A percentile compares a stretch with the other conserved stretches of the same genome.
Evolutionary conservation across 2,329 filamentous ascomycete species (phyloP).

Genomic region (Colletotrichum melonis): DNA sequence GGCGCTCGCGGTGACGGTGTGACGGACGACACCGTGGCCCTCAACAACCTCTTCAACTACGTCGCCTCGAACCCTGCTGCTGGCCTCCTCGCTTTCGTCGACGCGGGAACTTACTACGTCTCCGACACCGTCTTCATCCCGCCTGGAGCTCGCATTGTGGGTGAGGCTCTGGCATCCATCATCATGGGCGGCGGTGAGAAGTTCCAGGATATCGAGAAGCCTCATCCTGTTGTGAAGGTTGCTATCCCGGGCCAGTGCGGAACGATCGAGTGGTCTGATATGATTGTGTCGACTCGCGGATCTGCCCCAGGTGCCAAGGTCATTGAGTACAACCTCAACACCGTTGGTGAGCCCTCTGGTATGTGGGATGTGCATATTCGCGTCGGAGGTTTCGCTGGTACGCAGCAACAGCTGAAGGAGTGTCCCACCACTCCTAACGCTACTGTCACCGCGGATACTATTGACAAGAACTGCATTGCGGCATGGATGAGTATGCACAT

Average conservation of each 20-base stretch:
- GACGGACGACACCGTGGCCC: slow-evolving; percentile 78
- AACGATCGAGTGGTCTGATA: slow-evolving; percentile 76
- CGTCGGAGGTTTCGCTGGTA: slow-evolving; percentile 78
- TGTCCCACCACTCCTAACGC: slow-evolving; percentile 62
- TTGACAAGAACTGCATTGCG: slow-evolving; percentile 50
- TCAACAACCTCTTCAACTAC: slow-evolving; percentile 72
- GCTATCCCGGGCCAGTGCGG: slow-evolving; percentile 72
- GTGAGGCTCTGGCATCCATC: slow-evolving; percentile 65
- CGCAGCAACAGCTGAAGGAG: slow-evolving; percentile 71
- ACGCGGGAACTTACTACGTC: slow-evolving; percentile 71
- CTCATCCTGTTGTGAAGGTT: slow-evolving; percentile 75
- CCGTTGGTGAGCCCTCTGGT: slow-evolving; percentile 57
- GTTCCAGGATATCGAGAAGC: slow-evolving; percentile 68
- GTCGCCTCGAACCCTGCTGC: slow-evolving; percentile 55
- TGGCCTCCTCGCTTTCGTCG: slow-evolving; percentile 69
- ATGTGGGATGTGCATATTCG: slow-evolving; percentile 85
- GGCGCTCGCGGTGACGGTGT: slow-evolving; percentile 79
- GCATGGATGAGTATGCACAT: slow-evolving; percentile 57
- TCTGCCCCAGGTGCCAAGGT: slow-evolving; percentile 75
- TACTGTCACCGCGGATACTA: not conserved
- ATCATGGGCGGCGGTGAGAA: slow-evolving; percentile 66
- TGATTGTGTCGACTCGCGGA: slow-evolving; percentile 77
- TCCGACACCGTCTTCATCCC: slow-evolving; percentile 64
- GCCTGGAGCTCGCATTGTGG: slow-evolving; percentile 65
- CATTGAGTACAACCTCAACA: slow-evolving; percentile 78